Conservation (phyloP, 2,329 filamentous ascomycete species). For the Stagonosporopsis cucurbitacearum region DNA sequence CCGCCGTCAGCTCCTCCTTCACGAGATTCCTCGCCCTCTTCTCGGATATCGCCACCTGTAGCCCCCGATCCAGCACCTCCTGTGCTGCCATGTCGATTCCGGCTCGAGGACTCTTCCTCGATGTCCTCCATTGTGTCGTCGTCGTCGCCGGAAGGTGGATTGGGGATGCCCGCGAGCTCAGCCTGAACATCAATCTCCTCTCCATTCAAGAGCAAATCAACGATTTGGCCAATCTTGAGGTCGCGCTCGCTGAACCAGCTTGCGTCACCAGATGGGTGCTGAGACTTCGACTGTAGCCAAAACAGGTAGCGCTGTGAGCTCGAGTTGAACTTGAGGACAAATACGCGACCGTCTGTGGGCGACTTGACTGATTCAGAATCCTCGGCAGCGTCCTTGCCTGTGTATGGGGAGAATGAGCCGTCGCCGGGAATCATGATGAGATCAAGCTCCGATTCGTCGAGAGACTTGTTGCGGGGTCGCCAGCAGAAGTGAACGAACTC, state of each 20-base stretch:
- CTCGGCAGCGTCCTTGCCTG: constrained; percentile 58
- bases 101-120: constrained; percentile 52
- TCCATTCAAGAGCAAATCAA: constrained; percentile 83
- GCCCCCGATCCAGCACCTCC: constrained; percentile 86
- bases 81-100: constrained; percentile 53
- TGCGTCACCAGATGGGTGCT: constrained; percentile 71
- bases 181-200: constrained; percentile 81
- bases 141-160: constrained; percentile 64
- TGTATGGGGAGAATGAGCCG: constrained; percentile 83
- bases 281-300: constrained; percentile 92
- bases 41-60: constrained; percentile 87
- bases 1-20: constrained; percentile 96
- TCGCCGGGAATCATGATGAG: constrained; percentile 93
- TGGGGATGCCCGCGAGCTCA: constrained; percentile 68
- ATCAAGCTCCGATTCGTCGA: constrained; percentile 80
- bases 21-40: constrained; percentile 86
- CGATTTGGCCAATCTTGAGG: constrained; percentile 84
- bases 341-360: constrained; percentile 83
- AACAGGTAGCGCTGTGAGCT: constrained; percentile 92
- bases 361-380: constrained; percentile 66
- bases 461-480: constrained; percentile 76
- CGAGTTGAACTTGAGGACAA: constrained; percentile 90
- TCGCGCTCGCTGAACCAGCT: constrained; percentile 86
- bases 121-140: constrained; percentile 69
- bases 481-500: constrained; percentile 97